phyloP scores from a whole-genome alignment of 139 green algal genomes.

The Penium margaritaceum region DNA sequence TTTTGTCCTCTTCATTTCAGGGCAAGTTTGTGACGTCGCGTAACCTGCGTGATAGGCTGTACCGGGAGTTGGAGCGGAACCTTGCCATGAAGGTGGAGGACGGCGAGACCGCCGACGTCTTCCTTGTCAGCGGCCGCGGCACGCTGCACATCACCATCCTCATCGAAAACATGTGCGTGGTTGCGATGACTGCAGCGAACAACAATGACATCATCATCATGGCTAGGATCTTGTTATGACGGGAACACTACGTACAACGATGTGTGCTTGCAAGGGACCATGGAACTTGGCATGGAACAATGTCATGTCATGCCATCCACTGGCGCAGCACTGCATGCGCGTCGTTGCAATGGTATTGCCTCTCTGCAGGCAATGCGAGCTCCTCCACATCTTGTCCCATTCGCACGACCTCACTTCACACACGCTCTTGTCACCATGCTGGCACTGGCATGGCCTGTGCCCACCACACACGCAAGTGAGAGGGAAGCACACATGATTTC shows the following conservation, averaged over 20 bases:
- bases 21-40: conserved; percentile 69
- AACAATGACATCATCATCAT: no score
- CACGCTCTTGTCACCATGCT: background rate
- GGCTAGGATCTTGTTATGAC: no score
- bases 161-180: conserved; percentile 91
- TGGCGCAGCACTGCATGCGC: no score
- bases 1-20: no score
- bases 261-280: background rate
- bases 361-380: no score
- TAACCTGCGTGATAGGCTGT: conserved; percentile 70
- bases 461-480: background rate
- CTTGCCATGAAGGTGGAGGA: conserved; percentile 88
- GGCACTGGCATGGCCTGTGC: background rate
- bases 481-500: no score
- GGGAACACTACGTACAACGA: background rate
- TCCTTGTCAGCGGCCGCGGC: conserved; percentile 85
- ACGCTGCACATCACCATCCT: conserved; percentile 78
- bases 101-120: conserved; percentile 81
- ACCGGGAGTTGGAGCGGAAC: conserved; percentile 90
- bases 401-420: background rate
- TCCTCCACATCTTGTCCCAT: background rate
- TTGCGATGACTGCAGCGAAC: no score
- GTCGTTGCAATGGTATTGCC: no score
- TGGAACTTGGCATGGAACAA: background rate
- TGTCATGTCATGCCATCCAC: background rate